Conservation (phyloP, 352 stramenopile species). For the Phytophthora quininea region DNA sequence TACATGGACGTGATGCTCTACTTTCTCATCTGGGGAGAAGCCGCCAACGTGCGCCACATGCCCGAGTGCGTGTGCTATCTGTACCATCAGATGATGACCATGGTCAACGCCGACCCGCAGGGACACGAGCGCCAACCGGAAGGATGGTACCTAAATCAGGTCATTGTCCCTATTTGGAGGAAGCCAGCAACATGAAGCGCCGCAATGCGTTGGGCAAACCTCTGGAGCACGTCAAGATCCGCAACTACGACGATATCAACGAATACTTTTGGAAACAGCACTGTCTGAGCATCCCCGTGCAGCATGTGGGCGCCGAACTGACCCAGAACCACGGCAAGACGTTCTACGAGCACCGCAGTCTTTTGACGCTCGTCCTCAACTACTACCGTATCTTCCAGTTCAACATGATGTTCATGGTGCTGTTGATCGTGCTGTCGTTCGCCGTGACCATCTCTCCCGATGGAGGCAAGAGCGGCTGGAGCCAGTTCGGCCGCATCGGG, state of each 20-base stretch:
- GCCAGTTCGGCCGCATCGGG: conserved; percentile 61
- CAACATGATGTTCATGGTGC: conserved; percentile 76
- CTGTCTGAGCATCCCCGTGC: conserved; percentile 61
- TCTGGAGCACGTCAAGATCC: conserved; percentile 76
- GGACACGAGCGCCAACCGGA: conserved; percentile 45
- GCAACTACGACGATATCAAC: conserved; percentile 86
- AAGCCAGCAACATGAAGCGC: conserved; percentile 77
- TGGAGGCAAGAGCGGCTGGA: conserved; percentile 59
- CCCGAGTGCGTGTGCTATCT: conserved; percentile 97
- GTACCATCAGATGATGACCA: conserved; percentile 90
- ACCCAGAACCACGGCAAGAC: conserved; percentile 73
- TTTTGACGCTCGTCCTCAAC: conserved; percentile 78
- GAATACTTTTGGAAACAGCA: conserved; percentile 83
- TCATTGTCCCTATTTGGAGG: conserved; percentile 74
- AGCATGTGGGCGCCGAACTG: conserved; percentile 52
- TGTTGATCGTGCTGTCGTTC: conserved; percentile 60
- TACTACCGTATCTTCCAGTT: conserved; percentile 89
- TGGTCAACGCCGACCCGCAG: conserved; percentile 57
- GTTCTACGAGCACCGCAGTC: conserved; percentile 78
- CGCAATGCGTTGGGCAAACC: conserved; percentile 62
- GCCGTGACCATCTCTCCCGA: conserved; percentile 60
- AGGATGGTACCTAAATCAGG: conserved; percentile 65
- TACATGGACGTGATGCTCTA: conserved; percentile 96
- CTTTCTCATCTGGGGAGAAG: conserved; percentile 97
- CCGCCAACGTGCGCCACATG: conserved; percentile 96